Conservation (phyloP, 345 rosid genomes). For the Pugionium cornutum region DNA sequence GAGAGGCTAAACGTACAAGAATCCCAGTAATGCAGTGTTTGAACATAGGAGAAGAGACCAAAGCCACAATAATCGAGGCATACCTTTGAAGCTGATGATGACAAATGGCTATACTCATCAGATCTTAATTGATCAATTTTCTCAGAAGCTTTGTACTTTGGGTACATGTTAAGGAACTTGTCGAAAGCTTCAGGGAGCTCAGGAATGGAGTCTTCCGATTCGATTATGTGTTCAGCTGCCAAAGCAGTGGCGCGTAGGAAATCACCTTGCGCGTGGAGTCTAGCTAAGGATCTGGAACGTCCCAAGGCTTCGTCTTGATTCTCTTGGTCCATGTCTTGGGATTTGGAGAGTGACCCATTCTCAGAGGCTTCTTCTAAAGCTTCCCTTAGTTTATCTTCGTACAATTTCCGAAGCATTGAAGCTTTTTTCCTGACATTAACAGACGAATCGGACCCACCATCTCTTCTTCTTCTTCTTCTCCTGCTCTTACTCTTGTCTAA, state of each 20-base stretch:
- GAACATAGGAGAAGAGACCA: conserved; percentile 76
- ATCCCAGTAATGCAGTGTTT: conserved; percentile 69
- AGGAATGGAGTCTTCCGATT: conserved; percentile 58
- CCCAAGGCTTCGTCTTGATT: conserved; percentile 56
- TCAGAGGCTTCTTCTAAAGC: conserved; percentile 92
- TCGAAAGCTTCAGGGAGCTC: conserved; percentile 59
- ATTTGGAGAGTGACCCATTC: conserved; percentile 71
- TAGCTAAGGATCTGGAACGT: conserved; percentile 80
- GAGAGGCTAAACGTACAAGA: conserved; percentile 72
- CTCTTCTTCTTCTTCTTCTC: not conserved
- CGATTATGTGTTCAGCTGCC: conserved; percentile 58
- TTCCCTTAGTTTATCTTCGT: conserved; percentile 75
- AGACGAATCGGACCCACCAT: conserved; percentile 64
- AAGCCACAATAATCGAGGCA: conserved; percentile 95
- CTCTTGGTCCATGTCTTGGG: conserved; percentile 61
- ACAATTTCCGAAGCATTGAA: conserved; percentile 60
- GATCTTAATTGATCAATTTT: conserved; percentile 67
- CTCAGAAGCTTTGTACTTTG: conserved; percentile 67
- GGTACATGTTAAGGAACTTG: conserved; percentile 81
- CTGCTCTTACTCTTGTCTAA: conserved; percentile 79
- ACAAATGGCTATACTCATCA: conserved; percentile 66
- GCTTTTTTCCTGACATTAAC: conserved; percentile 50
- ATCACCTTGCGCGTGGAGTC: conserved; percentile 78
- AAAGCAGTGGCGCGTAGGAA: conserved; percentile 75
- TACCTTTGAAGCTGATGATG: conserved; percentile 53